Evolutionary conservation across 352 stramenopile species (phyloP), one percentile per base, ranked within the genome.

Genomic region (Phytophthora pisi): DNA sequence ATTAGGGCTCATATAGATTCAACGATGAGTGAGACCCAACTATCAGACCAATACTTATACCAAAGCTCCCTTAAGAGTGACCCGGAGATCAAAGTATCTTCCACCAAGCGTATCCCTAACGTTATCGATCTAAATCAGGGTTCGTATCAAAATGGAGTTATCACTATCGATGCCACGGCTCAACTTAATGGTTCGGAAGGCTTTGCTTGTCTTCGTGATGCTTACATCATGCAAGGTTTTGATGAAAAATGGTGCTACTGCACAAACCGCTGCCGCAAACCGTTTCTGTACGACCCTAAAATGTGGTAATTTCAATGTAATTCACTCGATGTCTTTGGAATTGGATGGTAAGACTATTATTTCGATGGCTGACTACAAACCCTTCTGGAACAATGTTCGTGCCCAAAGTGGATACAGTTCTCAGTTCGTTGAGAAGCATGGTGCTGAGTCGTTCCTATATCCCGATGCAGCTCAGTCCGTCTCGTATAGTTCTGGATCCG

Each of bases 91-190:
- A 49, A 49, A 16, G 42, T 49, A 18, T 49, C 16, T 13, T 49
- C 42, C 18, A 16, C 4, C 16, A 49, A 49, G 42, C 42, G 42
- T 6, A 16, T 49, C 9, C 42, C 42, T 18, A 26, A 28, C 28
- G 51, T 45, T 34, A 56, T 45, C 51, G 28, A 56, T 56, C 16
- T 45, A n/a, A 56, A 56, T 42, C 51, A 56, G 28, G 28, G 51
- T 15, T 56, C 28, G 28, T 56, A 56, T 23, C 26, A 42, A 5
- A 56, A 56, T 42, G 51, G 51, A 45, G 51, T 56, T 18, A 56
- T 56, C 23, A 56, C 16, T 8, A 56, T 56, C 15, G 28, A 56
- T 56, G 28, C 28, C 28, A 56, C 28, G 7, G 36, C 51, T 15
- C 16, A 56, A 16, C 51, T 45, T 26, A 45, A 56, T 30, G 28